A percentile compares a stretch with the other conserved stretches of the same genome.
phyloP scores from a whole-genome alignment of 2,329 filamentous ascomycete genomes.

The Penicillium sp. region DNA sequence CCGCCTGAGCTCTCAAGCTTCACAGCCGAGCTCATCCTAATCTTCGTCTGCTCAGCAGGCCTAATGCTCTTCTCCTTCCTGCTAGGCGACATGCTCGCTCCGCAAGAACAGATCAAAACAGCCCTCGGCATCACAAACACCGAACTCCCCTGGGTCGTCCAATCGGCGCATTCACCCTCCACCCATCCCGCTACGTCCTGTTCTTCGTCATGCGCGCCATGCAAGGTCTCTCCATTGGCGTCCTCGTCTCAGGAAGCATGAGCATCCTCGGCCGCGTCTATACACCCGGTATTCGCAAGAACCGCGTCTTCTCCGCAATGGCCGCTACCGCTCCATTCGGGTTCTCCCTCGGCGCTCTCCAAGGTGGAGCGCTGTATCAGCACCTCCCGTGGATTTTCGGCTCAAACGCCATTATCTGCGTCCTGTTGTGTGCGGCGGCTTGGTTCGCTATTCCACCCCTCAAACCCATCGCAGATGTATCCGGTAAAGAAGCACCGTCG shows the following conservation, averaged over 20 bases:
- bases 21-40: constrained; percentile 41
- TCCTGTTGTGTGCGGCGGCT: constrained; percentile 37
- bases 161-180: constrained; percentile 38
- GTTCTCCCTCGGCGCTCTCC: constrained; percentile 43
- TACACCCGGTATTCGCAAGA: constrained; percentile 45
- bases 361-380: constrained; percentile 43
- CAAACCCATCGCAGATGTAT: constrained; percentile 29
- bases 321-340: constrained; percentile 50
- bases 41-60: constrained; percentile 44
- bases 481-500: constrained; percentile 28
- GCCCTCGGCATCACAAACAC: constrained; percentile 42
- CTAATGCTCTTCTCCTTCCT: constrained; percentile 46
- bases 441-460: constrained; percentile 43
- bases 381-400: constrained; percentile 47
- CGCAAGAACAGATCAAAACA: constrained; percentile 38
- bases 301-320: constrained; percentile 51
- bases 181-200: constrained; percentile 33
- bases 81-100: constrained; percentile 43
- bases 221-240: constrained; percentile 51
- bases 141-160: constrained; percentile 44
- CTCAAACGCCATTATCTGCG: constrained; percentile 42
- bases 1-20: constrained; percentile 44
- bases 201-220: constrained; percentile 42
- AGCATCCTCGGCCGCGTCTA: constrained; percentile 50
- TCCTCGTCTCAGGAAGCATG: constrained; percentile 50